Conservation (phyloP, 192 early-diverging fungal genomes). For the Gamsiella multidivaricata region DNA sequence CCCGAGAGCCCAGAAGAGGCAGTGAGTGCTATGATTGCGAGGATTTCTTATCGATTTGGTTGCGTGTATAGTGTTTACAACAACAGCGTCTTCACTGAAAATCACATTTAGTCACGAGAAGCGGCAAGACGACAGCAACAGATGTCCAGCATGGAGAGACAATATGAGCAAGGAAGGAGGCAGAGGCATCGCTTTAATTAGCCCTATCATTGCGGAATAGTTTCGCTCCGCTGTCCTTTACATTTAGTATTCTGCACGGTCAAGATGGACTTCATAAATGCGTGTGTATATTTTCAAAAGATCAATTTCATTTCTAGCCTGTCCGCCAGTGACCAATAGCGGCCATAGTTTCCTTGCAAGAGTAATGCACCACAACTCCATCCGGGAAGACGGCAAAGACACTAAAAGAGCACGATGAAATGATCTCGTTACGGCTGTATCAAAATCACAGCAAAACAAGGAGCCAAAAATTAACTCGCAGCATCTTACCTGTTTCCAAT, state of each 20-base stretch:
- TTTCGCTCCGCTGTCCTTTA: no score
- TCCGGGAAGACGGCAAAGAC: slow-evolving; percentile 82
- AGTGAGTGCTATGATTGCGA: slow-evolving; percentile 6
- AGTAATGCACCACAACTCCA: slow-evolving; percentile 79
- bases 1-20: slow-evolving; percentile 30
- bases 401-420: slow-evolving; percentile 43
- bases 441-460: slow-evolving; percentile 6
- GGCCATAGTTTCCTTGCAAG: slow-evolving; percentile 68
- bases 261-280: no score
- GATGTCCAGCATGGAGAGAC: slow-evolving; percentile 21
- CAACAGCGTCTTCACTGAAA: not conserved
- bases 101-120: slow-evolving; percentile 7
- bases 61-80: not conserved
- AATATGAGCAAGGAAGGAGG: slow-evolving; percentile 29
- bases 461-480: not conserved
- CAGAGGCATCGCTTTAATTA: slow-evolving; percentile 20
- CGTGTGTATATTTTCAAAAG: no score
- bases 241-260: no score
- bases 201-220: no score
- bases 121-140: slow-evolving; percentile 19
- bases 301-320: no score
- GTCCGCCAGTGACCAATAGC: slow-evolving; percentile 37
- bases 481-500: slow-evolving; percentile 66
- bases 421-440: not conserved
- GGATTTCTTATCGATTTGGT: not conserved